phyloP scores from a whole-genome alignment of 108 stramenopile species.

The Schizochytrium sp. region DNA sequence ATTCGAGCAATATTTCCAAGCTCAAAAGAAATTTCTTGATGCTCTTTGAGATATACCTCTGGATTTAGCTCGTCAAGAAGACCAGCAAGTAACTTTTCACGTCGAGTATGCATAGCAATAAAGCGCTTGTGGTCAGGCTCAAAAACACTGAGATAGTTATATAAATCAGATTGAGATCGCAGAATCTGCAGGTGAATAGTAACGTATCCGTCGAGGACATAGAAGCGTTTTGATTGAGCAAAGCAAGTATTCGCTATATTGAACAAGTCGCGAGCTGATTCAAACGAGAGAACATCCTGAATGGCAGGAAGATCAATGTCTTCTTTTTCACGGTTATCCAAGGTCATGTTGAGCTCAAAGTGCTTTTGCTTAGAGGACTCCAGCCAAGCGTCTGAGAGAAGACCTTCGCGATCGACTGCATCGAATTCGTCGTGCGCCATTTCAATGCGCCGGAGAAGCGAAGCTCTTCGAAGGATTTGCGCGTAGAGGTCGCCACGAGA shows the following conservation, averaged over 20 bases:
- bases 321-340: not conserved
- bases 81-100: slow-evolving; percentile 26
- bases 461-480: slow-evolving; percentile 14
- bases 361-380: not conserved
- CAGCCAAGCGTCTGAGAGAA: not conserved
- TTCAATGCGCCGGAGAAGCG: not conserved
- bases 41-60: slow-evolving; percentile 10
- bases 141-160: not conserved
- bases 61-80: slow-evolving; percentile 53
- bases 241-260: slow-evolving; percentile 2
- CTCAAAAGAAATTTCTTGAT: slow-evolving; percentile 51
- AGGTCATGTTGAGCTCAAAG: not conserved
- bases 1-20: not conserved
- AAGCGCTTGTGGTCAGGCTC: slow-evolving; percentile 30
- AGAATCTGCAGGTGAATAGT: slow-evolving; percentile 19
- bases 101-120: slow-evolving; percentile 47
- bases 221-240: slow-evolving; percentile 32
- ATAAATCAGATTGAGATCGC: not conserved
- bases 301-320: not conserved
- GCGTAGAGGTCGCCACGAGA: slow-evolving; percentile 8
- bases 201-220: slow-evolving; percentile 45
- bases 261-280: slow-evolving; percentile 19
- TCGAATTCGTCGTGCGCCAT: not conserved
- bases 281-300: not conserved
- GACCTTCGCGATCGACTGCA: not conserved